Evolutionary conservation across 345 rosid species (phyloP).

Genomic region (Clausena lansium): DNA sequence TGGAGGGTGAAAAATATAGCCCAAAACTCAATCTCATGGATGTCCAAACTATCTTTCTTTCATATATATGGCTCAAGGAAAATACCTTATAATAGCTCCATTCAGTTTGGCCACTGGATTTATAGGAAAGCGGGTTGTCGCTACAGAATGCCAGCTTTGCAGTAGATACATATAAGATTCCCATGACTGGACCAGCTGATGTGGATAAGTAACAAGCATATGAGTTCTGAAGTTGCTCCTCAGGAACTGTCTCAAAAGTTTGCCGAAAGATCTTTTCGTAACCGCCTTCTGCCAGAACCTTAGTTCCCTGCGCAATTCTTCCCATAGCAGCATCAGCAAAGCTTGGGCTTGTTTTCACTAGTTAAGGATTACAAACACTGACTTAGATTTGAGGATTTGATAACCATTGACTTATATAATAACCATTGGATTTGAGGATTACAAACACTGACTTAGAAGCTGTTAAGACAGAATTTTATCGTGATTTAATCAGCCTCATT

Average conservation of each 20-base stretch:
- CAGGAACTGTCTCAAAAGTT: slow-evolving; percentile 75
- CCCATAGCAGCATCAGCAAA: slow-evolving; percentile 83
- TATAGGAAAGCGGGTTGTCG: slow-evolving; percentile 72
- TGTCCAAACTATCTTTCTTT: not conserved
- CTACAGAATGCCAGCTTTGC: slow-evolving; percentile 73
- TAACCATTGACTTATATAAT: no score
- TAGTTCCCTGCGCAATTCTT: slow-evolving; percentile 79
- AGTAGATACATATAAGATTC: slow-evolving; percentile 60
- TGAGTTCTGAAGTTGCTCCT: slow-evolving; percentile 54
- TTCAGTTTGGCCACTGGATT: slow-evolving; percentile 51
- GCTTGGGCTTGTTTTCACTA: slow-evolving; percentile 80
- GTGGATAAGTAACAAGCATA: slow-evolving; percentile 79
- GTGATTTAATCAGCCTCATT: not conserved
- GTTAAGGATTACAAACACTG: no score
- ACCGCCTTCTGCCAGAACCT: slow-evolving; percentile 82
- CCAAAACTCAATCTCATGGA: not conserved
- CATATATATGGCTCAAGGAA: not conserved
- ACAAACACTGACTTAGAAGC: not conserved
- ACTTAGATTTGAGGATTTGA: no score
- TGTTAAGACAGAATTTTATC: not conserved
- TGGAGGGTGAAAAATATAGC: not conserved
- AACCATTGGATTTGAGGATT: not conserved
- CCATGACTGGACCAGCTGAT: slow-evolving; percentile 91
- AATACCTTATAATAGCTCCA: slow-evolving; percentile 85
- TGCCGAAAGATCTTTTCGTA: slow-evolving; percentile 70